Base-by-base conservation (phyloP, 108 stramenopile genomes). In the Asterionellopsis glacialis region DNA sequence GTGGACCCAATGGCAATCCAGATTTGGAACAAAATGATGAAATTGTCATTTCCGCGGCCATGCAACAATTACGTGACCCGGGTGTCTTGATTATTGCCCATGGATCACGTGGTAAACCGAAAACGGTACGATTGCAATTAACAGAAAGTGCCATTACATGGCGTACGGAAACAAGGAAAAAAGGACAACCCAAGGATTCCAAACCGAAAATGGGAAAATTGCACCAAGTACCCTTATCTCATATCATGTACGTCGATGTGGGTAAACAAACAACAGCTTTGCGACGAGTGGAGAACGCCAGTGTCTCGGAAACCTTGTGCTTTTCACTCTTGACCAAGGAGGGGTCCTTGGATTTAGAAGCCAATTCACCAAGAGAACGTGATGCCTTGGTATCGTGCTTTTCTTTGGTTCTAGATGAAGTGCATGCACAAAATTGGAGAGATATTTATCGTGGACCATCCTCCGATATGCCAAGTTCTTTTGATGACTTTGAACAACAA, bases 161-260 rank as follows among this genome's bases (percentile, higher is more conserved):
- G 90, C 65, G 86, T 33, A 91, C 90, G 19, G 90, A 91, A 69
- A 88, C 83, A 45, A 72, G 82, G 40, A 85, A 86, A 53, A 88
- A 84, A 66, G 63, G 73, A 50, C 45, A 44, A 0, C 19, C 61
- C 11, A 68, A 63, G 49, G n/a, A n/a, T n/a, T n/a, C n/a, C n/a
- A n/a, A n/a, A n/a, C n/a, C n/a, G n/a, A 91, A 91, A 69, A 60
- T 91, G 74, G 86, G 90, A 16, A 91, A 91, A 55, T 49, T 88
- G 57, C 90, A 91, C 45, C 86, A 88, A 66, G 90, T 91, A 23
- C 90, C 86, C 0, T 63, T 91, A 5, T 73, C 82, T 1, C 90
- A 91, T 53, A 91, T 91, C 40, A 87, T 91, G 90, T 91, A 91
- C 50, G 90, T 91, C 27, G 90, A 91, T 61, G 81, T 91, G 52